Evolutionary conservation across 2,329 filamentous ascomycete species (phyloP).

Genomic region (Fusarium incarnatum): DNA sequence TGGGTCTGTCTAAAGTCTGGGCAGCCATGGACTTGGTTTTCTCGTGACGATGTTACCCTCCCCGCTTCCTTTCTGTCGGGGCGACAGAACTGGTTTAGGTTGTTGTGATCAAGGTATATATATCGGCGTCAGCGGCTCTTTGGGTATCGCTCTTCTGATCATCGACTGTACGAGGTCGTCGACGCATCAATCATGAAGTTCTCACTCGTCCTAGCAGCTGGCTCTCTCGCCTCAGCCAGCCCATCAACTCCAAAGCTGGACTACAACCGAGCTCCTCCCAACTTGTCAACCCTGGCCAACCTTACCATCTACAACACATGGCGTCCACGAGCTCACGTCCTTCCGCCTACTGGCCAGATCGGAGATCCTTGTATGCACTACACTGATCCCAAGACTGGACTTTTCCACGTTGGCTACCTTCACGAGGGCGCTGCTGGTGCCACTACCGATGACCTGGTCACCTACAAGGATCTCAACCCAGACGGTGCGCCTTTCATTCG

Average conservation of each 20-base stretch:
- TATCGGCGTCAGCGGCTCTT: constrained; percentile 14
- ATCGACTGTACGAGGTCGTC: background rate
- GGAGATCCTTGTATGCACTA: constrained; percentile 60
- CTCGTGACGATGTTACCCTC: constrained; percentile 31
- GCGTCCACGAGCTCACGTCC: constrained; percentile 54
- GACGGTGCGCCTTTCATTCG: constrained; percentile 58
- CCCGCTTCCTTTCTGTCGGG: constrained; percentile 26
- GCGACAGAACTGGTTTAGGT: constrained; percentile 12
- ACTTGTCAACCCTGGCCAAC: constrained; percentile 54
- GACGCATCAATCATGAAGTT: constrained; percentile 27
- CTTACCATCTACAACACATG: constrained; percentile 50
- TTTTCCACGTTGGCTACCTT: constrained; percentile 60
- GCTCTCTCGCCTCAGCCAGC: constrained; percentile 35
- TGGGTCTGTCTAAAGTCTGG: background rate
- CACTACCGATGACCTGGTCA: constrained; percentile 57
- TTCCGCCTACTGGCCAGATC: constrained; percentile 55
- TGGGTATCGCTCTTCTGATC: background rate
- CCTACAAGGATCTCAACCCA: constrained; percentile 52
- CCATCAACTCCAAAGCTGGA: constrained; percentile 41
- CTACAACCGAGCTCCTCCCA: constrained; percentile 54
- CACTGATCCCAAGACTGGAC: constrained; percentile 56
- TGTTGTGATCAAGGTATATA: constrained; percentile 20
- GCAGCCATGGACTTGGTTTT: background rate
- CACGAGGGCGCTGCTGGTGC: constrained; percentile 52
- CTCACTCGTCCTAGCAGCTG: constrained; percentile 23